These are phyloP conservation scores for Schwanniomyces vanrijiae DNA, from an alignment of 805 yeast species.

Conservation along the genomic window DNA sequence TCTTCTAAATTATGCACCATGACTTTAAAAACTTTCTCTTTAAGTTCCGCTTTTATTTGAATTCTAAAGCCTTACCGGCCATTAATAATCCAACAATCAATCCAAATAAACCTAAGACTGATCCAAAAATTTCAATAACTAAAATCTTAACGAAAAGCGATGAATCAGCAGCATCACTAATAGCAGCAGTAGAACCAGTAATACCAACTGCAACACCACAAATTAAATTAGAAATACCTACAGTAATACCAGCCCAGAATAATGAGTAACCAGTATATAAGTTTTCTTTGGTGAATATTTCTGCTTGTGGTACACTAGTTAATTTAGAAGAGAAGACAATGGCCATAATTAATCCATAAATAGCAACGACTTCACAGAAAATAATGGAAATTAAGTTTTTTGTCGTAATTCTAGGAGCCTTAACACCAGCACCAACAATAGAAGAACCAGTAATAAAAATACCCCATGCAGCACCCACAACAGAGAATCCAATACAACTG, in stretches of 20 bases:
- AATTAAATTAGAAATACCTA: conserved; percentile 86
- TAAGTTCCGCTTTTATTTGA: conserved; percentile 42
- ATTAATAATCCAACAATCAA: conserved; percentile 96
- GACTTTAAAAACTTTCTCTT: neutral
- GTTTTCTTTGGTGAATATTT: conserved; percentile 75
- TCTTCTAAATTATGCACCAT: conserved; percentile 1
- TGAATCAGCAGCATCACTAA: conserved; percentile 96
- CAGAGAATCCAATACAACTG: conserved; percentile 88
- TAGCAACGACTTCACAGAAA: conserved; percentile 99
- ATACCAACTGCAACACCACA: conserved; percentile 98
- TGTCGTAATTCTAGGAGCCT: conserved; percentile 95
- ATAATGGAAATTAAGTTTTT: conserved; percentile 94
- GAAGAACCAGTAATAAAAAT: conserved; percentile 94
- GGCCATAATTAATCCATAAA: conserved; percentile 95
- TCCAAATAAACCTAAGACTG: conserved; percentile 93
- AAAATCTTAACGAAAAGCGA: conserved; percentile 91
- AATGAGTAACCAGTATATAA: conserved; percentile 92
- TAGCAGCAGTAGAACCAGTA: conserved; percentile 98
- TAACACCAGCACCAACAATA: conserved; percentile 96
- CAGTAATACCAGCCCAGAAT: conserved; percentile 98
- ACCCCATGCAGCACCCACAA: conserved; percentile 99
- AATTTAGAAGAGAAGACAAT: conserved; percentile 94
- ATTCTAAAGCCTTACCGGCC: conserved; percentile 94
- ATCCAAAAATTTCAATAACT: conserved; percentile 96
- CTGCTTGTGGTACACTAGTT: conserved; percentile 60